A percentile compares a stretch with the other conserved stretches of the same genome.
phyloP scores from a whole-genome alignment of 2,329 filamentous ascomycete genomes.

The Magnaporthiopsis rhizophila region DNA sequence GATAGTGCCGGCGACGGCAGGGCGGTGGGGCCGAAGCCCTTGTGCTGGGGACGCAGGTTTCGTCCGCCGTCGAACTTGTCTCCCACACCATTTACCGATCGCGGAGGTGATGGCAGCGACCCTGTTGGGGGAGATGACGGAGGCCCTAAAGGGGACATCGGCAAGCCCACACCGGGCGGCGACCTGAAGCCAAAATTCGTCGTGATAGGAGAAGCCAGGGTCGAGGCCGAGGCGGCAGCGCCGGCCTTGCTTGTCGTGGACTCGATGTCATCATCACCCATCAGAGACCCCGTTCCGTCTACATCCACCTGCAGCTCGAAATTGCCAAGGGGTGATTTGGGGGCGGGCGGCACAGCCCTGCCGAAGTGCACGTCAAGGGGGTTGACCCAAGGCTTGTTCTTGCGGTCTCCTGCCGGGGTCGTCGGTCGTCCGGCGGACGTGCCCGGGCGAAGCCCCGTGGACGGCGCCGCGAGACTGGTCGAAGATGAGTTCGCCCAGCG shows the following conservation, averaged over 20 bases:
- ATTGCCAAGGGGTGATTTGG: constrained; percentile 32
- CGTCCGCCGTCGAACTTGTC: neutral
- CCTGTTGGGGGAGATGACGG: constrained; percentile 6
- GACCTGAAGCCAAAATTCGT: neutral
- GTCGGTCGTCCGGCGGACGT: constrained; percentile 20
- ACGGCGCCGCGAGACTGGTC: constrained; percentile 18
- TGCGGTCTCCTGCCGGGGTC: constrained; percentile 26
- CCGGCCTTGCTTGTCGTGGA: constrained; percentile 13
- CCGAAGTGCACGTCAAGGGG: constrained; percentile 40
- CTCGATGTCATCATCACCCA: constrained; percentile 22
- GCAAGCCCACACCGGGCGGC: neutral
- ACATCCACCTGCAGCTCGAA: constrained; percentile 27
- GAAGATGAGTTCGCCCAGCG: constrained; percentile 25
- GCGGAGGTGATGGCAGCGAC: constrained; percentile 23
- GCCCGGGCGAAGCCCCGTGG: constrained; percentile 23
- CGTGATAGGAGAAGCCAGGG: neutral
- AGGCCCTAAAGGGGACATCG: neutral
- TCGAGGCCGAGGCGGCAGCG: neutral
- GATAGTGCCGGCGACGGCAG: constrained; percentile 37
- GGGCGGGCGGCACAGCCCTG: constrained; percentile 19
- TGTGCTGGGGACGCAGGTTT: constrained; percentile 7
- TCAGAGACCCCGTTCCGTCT: constrained; percentile 18
- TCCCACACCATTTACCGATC: constrained; percentile 20
- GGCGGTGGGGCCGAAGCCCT: constrained; percentile 20
- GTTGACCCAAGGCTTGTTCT: constrained; percentile 34